Percentiles rank a stretch among this genome's conserved stretches.
Conservation (phyloP, 2,329 filamentous ascomycete genomes). For the Claviceps digitariae region DNA sequence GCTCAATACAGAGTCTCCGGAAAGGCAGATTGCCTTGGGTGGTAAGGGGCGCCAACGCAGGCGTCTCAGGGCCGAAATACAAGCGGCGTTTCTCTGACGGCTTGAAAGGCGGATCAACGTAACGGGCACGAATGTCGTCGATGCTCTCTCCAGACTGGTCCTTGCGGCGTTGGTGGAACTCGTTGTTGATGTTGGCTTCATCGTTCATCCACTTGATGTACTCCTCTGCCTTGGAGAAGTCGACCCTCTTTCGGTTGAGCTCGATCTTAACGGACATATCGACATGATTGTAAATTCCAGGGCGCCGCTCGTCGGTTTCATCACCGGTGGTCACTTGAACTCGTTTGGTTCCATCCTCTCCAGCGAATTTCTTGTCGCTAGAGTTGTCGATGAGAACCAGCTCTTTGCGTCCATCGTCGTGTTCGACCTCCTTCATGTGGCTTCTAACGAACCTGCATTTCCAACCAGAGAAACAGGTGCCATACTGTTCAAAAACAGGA, state of each 20-base stretch:
- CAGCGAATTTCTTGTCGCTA: conserved; percentile 6
- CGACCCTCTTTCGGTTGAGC: conserved; percentile 57
- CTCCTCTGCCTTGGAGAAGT: conserved; percentile 59
- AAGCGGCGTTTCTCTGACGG: conserved; percentile 87
- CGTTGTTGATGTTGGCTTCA: conserved; percentile 31
- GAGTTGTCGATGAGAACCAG: conserved; percentile 49
- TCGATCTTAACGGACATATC: conserved; percentile 56
- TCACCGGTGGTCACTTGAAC: conserved; percentile 15
- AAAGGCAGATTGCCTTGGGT: conserved; percentile 96
- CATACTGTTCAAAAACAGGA: conserved; percentile 64
- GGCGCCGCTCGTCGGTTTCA: conserved; percentile 33
- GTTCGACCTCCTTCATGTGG: conserved; percentile 70
- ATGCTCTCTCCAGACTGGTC: conserved; percentile 30
- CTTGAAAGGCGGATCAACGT: conserved; percentile 72
- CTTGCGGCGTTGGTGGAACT: conserved; percentile 26
- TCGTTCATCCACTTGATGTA: conserved; percentile 69
- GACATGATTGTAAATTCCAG: conserved; percentile 64
- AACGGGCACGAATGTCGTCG: conserved; percentile 65
- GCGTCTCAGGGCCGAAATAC: conserved; percentile 90
- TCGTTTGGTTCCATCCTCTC: conserved; percentile 2
- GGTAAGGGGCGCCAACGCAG: conserved; percentile 83
- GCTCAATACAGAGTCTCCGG: conserved; percentile 72
- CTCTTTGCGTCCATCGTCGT: conserved; percentile 70
- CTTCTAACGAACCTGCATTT: conserved; percentile 84
- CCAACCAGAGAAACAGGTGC: conserved; percentile 75